A percentile compares a stretch with the other conserved stretches of the same genome.
Evolutionary conservation across 768 basidiomycete species (phyloP).

Genomic region (Termitomyces sp.): DNA sequence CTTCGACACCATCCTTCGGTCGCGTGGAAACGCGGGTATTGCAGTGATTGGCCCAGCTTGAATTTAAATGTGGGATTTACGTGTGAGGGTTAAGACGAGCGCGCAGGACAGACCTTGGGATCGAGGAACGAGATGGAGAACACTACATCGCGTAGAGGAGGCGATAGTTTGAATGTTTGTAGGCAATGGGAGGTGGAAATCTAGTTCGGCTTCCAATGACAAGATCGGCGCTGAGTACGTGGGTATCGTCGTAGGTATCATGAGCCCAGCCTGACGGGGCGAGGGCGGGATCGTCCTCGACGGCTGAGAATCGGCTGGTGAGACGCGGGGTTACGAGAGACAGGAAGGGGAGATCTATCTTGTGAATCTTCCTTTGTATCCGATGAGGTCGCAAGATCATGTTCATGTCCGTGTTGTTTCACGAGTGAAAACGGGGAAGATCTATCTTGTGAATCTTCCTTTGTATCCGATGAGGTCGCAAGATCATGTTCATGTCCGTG

Average conservation of each 20-base stretch:
- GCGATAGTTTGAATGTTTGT: too few relatives aligned
- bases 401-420: too few relatives aligned
- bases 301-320: neutral
- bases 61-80: too few relatives aligned
- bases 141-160: neutral
- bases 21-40: neutral
- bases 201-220: slow-evolving; percentile 18
- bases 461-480: slow-evolving; percentile 30
- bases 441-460: slow-evolving; percentile 38
- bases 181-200: too few relatives aligned
- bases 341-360: slow-evolving; percentile 22
- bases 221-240: slow-evolving; percentile 6
- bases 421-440: too few relatives aligned
- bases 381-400: slow-evolving; percentile 20
- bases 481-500: too few relatives aligned
- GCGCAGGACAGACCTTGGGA: too few relatives aligned
- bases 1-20: slow-evolving; percentile 14
- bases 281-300: neutral
- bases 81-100: slow-evolving; percentile 1
- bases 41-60: too few relatives aligned
- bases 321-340: too few relatives aligned
- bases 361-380: slow-evolving; percentile 40
- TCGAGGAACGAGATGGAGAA: slow-evolving; percentile 12
- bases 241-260: too few relatives aligned
- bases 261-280: neutral